A percentile compares a stretch with the other conserved stretches of the same genome.
Conservation (phyloP, 2,329 filamentous ascomycete species). For the Pseudogymnoascus sp. region DNA sequence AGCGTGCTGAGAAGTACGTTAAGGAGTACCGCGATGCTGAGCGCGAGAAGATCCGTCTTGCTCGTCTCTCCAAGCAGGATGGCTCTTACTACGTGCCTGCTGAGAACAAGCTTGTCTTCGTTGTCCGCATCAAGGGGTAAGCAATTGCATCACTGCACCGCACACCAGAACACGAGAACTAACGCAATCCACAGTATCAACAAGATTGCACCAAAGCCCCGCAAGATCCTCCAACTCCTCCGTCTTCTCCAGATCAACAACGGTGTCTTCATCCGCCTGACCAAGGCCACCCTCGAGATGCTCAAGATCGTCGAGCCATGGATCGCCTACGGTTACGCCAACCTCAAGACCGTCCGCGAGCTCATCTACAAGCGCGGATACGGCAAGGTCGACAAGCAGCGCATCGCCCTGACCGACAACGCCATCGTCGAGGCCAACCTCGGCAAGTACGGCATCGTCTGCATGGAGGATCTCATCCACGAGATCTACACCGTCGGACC, state of each 20-base stretch:
- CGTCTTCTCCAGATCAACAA: conserved; percentile 99
- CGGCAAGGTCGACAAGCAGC: conserved; percentile 98
- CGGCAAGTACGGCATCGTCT: conserved; percentile 98
- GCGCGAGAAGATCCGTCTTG: conserved; percentile 95
- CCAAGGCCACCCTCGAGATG: conserved; percentile 97
- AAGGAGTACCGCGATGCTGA: conserved; percentile 98
- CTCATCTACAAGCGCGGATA: conserved; percentile 99
- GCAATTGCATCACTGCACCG: conserved; percentile 22
- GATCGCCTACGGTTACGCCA: conserved; percentile 98
- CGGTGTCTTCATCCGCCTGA: conserved; percentile 94
- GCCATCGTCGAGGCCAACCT: conserved; percentile 93
- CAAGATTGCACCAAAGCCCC: conserved; percentile 99
- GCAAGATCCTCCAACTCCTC: conserved; percentile 99
- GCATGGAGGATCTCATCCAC: conserved; percentile 98
- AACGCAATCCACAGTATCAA: conserved; percentile 69
- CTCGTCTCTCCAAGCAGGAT: conserved; percentile 80
- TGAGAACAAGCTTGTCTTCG: conserved; percentile 93
- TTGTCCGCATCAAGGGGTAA: conserved; percentile 97
- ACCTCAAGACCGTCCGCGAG: conserved; percentile 98
- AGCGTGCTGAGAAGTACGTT: conserved; percentile 99
- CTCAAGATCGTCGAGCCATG: conserved; percentile 97
- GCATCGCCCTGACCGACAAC: conserved; percentile 94
- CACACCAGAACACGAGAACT: conserved; percentile 12
- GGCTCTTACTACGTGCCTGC: conserved; percentile 91
- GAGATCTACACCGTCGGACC: conserved; percentile 98